Percentiles rank a stretch among this genome's conserved stretches.
Conservation (phyloP, 306 rosid species). For the Dryas alaskensis region DNA sequence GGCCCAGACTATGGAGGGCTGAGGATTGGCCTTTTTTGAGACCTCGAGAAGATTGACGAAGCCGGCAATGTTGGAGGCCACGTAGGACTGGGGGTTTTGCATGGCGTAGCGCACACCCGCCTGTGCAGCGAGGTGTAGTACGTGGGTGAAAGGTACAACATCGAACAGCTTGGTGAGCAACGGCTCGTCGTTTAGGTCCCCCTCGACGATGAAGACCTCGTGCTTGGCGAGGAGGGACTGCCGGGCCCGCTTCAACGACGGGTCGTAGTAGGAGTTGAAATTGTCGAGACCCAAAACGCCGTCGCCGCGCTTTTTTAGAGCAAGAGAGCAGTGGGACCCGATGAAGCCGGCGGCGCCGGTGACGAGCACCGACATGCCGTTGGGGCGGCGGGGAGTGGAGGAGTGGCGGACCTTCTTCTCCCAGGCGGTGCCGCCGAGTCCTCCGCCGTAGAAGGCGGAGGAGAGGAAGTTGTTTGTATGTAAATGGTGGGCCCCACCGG, state of each 20-base stretch:
- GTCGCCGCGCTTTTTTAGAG: constrained; percentile 83
- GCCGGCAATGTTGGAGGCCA: constrained; percentile 80
- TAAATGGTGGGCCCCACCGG: background rate
- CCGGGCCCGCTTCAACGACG: constrained; percentile 68
- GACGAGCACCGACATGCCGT: constrained; percentile 68
- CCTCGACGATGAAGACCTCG: constrained; percentile 66
- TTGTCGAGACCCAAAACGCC: constrained; percentile 84
- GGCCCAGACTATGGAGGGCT: constrained; percentile 86
- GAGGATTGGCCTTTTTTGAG: constrained; percentile 62
- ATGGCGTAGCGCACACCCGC: constrained; percentile 96
- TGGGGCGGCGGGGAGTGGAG: constrained; percentile 61
- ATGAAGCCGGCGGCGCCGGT: constrained; percentile 91
- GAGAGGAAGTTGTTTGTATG: constrained; percentile 57
- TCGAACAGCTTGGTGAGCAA: constrained; percentile 71
- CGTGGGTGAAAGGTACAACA: constrained; percentile 76
- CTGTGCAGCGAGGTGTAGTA: constrained; percentile 87
- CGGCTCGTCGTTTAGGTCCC: constrained; percentile 72
- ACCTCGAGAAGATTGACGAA: constrained; percentile 83
- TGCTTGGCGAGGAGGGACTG: constrained; percentile 48
- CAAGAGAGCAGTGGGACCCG: constrained; percentile 73
- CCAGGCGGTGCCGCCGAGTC: constrained; percentile 65
- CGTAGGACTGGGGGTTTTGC: constrained; percentile 84
- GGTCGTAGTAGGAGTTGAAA: constrained; percentile 85
- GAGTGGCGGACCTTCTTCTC: constrained; percentile 81
- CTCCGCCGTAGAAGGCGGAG: constrained; percentile 56